Evolutionary conservation across 306 rosid species (phyloP).

Genomic region (Malus orientalis): DNA sequence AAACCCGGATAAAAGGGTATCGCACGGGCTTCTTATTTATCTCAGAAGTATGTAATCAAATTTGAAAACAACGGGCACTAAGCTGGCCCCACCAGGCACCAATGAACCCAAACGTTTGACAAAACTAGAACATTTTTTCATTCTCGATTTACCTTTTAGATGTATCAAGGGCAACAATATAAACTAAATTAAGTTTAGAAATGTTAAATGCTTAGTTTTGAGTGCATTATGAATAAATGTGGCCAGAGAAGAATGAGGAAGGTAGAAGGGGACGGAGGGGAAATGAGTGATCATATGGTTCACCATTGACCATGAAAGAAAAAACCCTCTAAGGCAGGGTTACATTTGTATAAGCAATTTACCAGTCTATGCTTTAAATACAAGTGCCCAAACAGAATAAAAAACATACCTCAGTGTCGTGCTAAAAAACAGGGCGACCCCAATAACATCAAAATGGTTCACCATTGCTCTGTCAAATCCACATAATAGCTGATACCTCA

Average conservation of each 20-base stretch:
- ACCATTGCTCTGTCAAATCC: constrained; percentile 86
- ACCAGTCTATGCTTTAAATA: not conserved
- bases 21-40: not conserved
- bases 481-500: constrained; percentile 84
- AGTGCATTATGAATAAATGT: not conserved
- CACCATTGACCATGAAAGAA: not conserved
- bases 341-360: not conserved
- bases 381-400: not conserved
- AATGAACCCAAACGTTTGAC: not conserved
- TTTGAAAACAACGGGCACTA: not conserved
- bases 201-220: not conserved
- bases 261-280: not conserved
- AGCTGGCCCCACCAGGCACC: not conserved
- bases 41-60: not conserved
- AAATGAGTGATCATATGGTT: not conserved
- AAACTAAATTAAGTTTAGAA: not conserved
- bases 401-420: constrained; percentile 66
- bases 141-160: not conserved
- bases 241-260: not conserved
- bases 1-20: not conserved
- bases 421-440: constrained; percentile 80
- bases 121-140: not conserved
- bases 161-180: not conserved
- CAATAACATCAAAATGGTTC: constrained; percentile 89
- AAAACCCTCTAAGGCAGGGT: not conserved